Percentiles rank a stretch among this genome's conserved stretches.
Conservation (phyloP, 2,329 filamentous ascomycete species). For the Blastomyces parvus region DNA sequence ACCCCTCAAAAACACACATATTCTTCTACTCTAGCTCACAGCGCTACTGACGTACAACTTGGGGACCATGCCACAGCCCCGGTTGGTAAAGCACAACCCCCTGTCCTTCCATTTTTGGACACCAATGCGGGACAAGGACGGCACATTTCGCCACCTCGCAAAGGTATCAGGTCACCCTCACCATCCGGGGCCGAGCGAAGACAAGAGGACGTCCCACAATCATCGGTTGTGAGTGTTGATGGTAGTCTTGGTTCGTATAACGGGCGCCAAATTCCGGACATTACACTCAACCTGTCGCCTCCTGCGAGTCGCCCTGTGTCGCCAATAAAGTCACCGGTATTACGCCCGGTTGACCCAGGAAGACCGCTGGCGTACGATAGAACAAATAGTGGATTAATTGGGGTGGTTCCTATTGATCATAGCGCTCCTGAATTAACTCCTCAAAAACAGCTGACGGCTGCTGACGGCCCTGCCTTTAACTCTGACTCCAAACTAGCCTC, state of each 20-base stretch:
- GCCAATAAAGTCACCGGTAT: neutral
- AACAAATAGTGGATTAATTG: neutral
- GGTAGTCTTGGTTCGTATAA: neutral
- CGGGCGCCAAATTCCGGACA: neutral
- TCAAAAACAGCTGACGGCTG: neutral
- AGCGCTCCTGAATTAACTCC: neutral
- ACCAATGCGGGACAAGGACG: neutral
- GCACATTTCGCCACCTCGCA: neutral
- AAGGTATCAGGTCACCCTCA: neutral
- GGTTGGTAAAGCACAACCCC: neutral
- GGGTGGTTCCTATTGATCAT: neutral
- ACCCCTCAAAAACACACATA: neutral
- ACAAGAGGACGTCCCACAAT: neutral
- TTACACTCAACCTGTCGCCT: neutral
- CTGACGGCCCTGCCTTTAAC: neutral
- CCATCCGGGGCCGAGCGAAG: neutral
- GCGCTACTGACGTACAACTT: neutral
- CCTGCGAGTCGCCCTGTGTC: constrained; percentile 1
- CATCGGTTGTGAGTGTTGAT: neutral
- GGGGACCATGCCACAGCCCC: neutral
- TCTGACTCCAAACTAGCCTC: neutral
- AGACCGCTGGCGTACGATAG: neutral
- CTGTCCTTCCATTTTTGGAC: constrained; percentile 9
- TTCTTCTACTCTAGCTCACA: neutral
- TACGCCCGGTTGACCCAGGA: neutral